Percentiles rank a stretch among this genome's conserved stretches.
phyloP scores from a whole-genome alignment of 257 asterid species.

The Anisodus tanguticus region DNA sequence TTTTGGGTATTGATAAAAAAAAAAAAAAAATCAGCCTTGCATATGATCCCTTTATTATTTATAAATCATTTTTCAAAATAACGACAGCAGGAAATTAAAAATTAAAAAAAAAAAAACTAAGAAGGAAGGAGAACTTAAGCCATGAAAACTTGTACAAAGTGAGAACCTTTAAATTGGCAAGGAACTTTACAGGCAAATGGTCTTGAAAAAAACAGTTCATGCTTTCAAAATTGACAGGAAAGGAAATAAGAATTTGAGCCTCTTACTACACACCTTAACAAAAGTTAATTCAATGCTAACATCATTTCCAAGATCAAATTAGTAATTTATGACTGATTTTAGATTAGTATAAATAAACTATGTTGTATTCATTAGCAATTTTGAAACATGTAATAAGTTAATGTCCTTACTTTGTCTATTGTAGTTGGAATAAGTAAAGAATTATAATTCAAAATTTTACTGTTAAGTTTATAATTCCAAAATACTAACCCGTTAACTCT shows the following conservation, averaged over 20 bases:
- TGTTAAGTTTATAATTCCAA: not conserved
- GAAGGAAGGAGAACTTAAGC: not conserved
- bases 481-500: not conserved
- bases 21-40: not conserved
- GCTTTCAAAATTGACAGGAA: too few relatives aligned
- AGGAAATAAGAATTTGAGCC: not conserved
- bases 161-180: conserved; percentile 12
- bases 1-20: not conserved
- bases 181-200: not conserved
- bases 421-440: not conserved
- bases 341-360: too few relatives aligned
- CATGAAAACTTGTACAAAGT: not conserved
- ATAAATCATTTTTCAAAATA: not conserved
- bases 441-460: not conserved
- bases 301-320: not conserved
- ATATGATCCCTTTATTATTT: not conserved
- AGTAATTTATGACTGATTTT: not conserved
- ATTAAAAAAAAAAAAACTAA: not conserved
- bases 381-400: not conserved
- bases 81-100: not conserved
- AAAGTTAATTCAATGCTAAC: too few relatives aligned
- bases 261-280: not conserved
- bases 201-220: not conserved
- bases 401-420: not conserved
- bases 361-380: not conserved